Base-by-base conservation (phyloP, 106 monocot species). In the Phalaenopsis equestris region DNA sequence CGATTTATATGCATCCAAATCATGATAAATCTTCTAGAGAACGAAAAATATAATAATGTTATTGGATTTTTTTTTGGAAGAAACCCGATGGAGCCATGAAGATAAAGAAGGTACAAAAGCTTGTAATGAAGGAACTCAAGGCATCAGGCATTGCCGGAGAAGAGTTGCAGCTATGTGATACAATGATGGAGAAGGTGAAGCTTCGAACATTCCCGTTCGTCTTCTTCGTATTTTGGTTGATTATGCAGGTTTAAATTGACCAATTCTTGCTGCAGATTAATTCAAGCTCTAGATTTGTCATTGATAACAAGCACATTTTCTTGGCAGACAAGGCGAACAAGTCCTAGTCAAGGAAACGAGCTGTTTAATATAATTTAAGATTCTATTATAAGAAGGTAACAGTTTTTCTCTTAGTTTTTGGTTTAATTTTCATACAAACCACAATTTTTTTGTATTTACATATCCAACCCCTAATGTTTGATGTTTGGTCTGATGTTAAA, bases 91-190 rank as follows among this genome's bases (percentile, higher is more conserved):
- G 86, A 39, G 52, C 14, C 10, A 79, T 92, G 90, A 92, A 92
- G 85, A 74, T 86, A 3, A 92, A 88, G 65, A 92, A 92, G 77
- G 70, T 92, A 72, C 86, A 88, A 38, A 92, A 90, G 70, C 75
- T 79, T 57, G 83, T 92, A 4, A 15, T 88, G 36, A 90, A 86
- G 58, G 24, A 68, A 23, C 80, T 92, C 55, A 76, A 67, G 43
- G 90, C 83, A 23, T 84, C 72, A 79, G 92, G 90, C 75, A 48
- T 84, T 57, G 77, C 75, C 24, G 79, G 77, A 75, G 90, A 92
- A 55, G 79, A 92, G 79, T 56, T 78, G 10, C 80, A 84, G 15
- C 90, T 92, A 8, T 56, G 18, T 48, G 83, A 81, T 1, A 67
- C 68, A 48, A 56, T 92, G 61, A 90, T 90, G 82, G 42, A 79